Percentiles rank a stretch among this genome's conserved stretches.
Evolutionary conservation across 2,329 filamentous ascomycete species (phyloP).

Genomic region (Onygenales sp.): DNA sequence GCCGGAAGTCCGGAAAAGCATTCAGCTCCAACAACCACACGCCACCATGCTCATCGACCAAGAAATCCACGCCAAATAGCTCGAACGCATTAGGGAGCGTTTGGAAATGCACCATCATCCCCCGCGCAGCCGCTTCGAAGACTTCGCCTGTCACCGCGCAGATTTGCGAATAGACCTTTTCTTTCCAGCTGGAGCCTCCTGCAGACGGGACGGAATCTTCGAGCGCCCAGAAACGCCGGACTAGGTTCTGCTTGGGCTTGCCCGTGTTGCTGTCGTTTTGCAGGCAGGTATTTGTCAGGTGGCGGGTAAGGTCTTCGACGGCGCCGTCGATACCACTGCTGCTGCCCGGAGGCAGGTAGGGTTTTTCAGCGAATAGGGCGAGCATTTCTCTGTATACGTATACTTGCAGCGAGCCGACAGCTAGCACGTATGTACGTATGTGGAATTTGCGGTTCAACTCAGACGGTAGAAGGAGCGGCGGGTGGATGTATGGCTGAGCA

Average conservation of each 20-base stretch:
- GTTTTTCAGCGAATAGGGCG: conserved; percentile 72
- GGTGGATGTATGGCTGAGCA: conserved; percentile 88
- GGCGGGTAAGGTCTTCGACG: conserved; percentile 54
- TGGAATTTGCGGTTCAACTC: conserved; percentile 77
- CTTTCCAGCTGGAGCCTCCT: conserved; percentile 36
- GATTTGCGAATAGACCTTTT: conserved; percentile 63
- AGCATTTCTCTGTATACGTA: conserved; percentile 89
- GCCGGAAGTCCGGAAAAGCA: conserved; percentile 90
- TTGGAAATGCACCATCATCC: conserved; percentile 87
- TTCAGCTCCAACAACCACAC: conserved; percentile 86
- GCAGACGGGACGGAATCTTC: conserved; percentile 25
- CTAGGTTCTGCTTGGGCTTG: conserved; percentile 50
- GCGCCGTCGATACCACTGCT: conserved; percentile 19
- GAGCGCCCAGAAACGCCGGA: conserved; percentile 67
- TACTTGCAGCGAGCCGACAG: conserved; percentile 65
- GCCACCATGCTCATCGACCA: conserved; percentile 57
- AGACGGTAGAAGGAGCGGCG: conserved; percentile 62
- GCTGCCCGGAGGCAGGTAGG: conserved; percentile 55
- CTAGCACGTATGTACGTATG: conserved; percentile 83
- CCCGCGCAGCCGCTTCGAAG: conserved; percentile 77
- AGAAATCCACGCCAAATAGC: conserved; percentile 81
- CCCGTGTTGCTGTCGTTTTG: conserved; percentile 48
- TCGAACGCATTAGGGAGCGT: conserved; percentile 82
- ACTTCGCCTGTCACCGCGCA: conserved; percentile 62
- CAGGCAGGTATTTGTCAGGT: conserved; percentile 92